Percentiles rank a stretch among this genome's conserved stretches.
Conservation (phyloP, 371 early-diverging fungal genomes). For the Rhizopus arrhizus region DNA sequence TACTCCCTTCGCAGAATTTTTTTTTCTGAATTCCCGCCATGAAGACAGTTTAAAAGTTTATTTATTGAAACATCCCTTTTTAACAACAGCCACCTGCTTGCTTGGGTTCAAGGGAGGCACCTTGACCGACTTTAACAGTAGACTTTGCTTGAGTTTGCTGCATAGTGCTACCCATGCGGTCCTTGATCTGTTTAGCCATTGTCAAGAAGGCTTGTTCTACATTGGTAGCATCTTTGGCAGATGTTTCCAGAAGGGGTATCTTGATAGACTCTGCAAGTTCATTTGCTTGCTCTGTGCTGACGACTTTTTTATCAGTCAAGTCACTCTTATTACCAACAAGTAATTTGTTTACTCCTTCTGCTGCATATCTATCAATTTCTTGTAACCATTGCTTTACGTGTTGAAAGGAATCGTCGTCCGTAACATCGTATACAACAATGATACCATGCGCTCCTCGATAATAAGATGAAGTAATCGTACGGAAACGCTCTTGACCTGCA, state of each 20-base stretch:
- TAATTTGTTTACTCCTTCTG: constrained; percentile 91
- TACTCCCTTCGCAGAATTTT: neutral
- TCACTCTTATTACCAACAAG: constrained; percentile 98
- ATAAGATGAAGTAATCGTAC: constrained; percentile 98
- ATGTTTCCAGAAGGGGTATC: constrained; percentile 89
- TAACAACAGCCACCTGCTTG: constrained; percentile 54
- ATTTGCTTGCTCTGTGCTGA: constrained; percentile 62
- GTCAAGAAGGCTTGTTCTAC: constrained; percentile 95
- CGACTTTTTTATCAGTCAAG: constrained; percentile 79
- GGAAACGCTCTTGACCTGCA: constrained; percentile 99
- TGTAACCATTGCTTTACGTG: constrained; percentile 96
- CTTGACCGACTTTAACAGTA: constrained; percentile 50
- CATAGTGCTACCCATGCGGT: constrained; percentile 59
- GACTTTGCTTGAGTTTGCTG: constrained; percentile 41
- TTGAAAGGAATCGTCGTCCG: constrained; percentile 92
- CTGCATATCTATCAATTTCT: constrained; percentile 93
- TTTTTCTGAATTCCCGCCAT: neutral
- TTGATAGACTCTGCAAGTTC: constrained; percentile 80
- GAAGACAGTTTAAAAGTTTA: too few relatives aligned
- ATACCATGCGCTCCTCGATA: constrained; percentile 99
- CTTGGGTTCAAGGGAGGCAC: constrained; percentile 49
- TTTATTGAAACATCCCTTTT: neutral
- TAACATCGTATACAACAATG: constrained; percentile 97
- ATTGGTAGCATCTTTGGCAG: constrained; percentile 90
- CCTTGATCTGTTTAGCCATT: constrained; percentile 84